Conservation (phyloP, 331 rosid genomes). For the Saraca asoca region DNA sequence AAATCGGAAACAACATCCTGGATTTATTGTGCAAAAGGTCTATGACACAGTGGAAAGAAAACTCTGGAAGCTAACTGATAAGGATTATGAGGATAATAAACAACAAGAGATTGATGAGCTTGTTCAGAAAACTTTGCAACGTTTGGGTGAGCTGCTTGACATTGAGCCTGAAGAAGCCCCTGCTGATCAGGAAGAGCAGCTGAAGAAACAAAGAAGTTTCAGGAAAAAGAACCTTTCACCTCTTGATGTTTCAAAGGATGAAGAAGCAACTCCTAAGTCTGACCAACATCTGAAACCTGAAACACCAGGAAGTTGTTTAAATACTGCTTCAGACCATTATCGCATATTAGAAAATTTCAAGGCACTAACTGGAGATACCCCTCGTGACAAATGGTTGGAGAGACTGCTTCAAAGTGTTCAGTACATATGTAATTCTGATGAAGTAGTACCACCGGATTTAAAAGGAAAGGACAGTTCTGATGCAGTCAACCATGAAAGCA, state of each 20-base stretch:
- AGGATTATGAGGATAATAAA: constrained; percentile 76
- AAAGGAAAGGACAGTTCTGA: constrained; percentile 47
- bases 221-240: constrained; percentile 71
- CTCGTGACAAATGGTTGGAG: constrained; percentile 93
- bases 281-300: constrained; percentile 63
- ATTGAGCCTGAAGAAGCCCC: constrained; percentile 62
- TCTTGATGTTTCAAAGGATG: constrained; percentile 68
- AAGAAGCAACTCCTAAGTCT: constrained; percentile 50
- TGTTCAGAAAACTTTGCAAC: constrained; percentile 73
- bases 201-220: constrained; percentile 57
- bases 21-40: constrained; percentile 91
- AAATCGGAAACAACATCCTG: constrained; percentile 81
- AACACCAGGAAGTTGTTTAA: constrained; percentile 66
- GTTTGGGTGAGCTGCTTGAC: constrained; percentile 75
- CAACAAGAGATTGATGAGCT: constrained; percentile 85
- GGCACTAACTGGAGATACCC: constrained; percentile 66
- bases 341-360: constrained; percentile 52
- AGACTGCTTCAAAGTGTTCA: constrained; percentile 65
- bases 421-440: constrained; percentile 55
- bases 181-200: constrained; percentile 59
- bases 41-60: constrained; percentile 87
- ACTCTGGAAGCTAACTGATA: constrained; percentile 90
- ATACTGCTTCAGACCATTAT: constrained; percentile 57
- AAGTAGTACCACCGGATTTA: constrained; percentile 42
- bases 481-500: constrained; percentile 44